phyloP scores from a whole-genome alignment of 805 yeast species.

The Tetrapisispora iriomotensis region DNA sequence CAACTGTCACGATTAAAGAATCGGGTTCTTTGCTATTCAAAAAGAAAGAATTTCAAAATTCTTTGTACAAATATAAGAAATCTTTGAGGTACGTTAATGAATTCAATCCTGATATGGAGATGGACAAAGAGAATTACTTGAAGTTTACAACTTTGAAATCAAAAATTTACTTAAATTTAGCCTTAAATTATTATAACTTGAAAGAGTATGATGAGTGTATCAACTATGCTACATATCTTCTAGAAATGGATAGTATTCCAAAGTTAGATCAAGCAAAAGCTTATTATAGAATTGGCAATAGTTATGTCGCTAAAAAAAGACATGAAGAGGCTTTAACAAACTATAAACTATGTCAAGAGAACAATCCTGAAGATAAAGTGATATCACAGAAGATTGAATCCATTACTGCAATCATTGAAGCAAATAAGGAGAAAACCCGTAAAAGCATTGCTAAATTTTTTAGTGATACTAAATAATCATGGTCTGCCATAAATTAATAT shows the following conservation, averaged over 20 bases:
- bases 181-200: conserved; percentile 43
- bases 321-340: conserved; percentile 41
- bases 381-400: conserved; percentile 37
- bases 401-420: conserved; percentile 34
- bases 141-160: conserved; percentile 40
- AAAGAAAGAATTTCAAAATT: conserved; percentile 38
- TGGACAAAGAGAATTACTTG: conserved; percentile 41
- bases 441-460: conserved; percentile 58
- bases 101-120: conserved; percentile 57
- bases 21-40: conserved; percentile 58
- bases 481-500: too few species aligned
- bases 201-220: conserved; percentile 40
- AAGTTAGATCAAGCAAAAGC: conserved; percentile 47
- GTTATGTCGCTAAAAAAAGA: conserved; percentile 36
- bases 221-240: conserved; percentile 44
- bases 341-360: conserved; percentile 34
- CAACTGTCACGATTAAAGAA: conserved; percentile 48
- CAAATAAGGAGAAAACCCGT: conserved; percentile 40
- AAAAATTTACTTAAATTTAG: conserved; percentile 41
- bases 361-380: conserved; percentile 41
- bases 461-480: conserved; percentile 8
- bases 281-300: conserved; percentile 44
- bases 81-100: conserved; percentile 63
- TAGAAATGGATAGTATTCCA: conserved; percentile 38
- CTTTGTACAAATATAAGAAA: conserved; percentile 55